Percentiles rank a stretch among this genome's conserved stretches.
Evolutionary conservation across 139 green algal species (phyloP).

Genomic region (Chlamydomonas incerta): DNA sequence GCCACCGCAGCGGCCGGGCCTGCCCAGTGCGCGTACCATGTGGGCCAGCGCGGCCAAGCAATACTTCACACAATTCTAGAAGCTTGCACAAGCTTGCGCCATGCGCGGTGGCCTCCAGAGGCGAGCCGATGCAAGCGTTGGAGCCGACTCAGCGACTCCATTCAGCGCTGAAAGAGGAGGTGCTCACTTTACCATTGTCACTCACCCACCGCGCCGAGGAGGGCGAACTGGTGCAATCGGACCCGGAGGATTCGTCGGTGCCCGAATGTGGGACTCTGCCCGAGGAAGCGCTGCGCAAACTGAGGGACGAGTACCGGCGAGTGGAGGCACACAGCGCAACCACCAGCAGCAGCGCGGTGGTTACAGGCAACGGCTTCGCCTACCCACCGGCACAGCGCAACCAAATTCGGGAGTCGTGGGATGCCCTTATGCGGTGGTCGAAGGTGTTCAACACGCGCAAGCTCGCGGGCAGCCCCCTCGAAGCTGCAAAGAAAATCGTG

Average conservation of each 20-base stretch:
- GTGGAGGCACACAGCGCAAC: slow-evolving; percentile 16
- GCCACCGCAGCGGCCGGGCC: too few relatives aligned
- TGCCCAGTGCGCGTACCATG: too few relatives aligned
- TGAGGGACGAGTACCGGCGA: slow-evolving; percentile 37
- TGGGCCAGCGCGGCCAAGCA: too few relatives aligned
- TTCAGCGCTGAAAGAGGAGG: too few relatives aligned
- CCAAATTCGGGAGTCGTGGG: slow-evolving; percentile 85
- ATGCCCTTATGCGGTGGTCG: slow-evolving; percentile 91
- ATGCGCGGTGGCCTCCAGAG: too few relatives aligned
- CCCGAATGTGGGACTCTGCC: neutral
- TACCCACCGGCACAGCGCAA: slow-evolving; percentile 58
- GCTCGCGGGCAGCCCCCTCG: slow-evolving; percentile 38
- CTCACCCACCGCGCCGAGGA: neutral
- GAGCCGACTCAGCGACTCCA: neutral
- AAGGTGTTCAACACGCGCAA: slow-evolving; percentile 63
- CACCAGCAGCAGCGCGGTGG: neutral
- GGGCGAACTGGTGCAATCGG: neutral
- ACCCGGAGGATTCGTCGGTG: neutral
- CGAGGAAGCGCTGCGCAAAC: slow-evolving; percentile 26
- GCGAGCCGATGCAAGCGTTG: neutral
- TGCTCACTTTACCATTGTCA: too few relatives aligned
- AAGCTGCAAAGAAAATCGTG: slow-evolving; percentile 81
- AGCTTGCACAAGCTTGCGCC: too few relatives aligned
- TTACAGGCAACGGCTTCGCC: neutral
- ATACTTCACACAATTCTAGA: too few relatives aligned